A percentile compares a stretch with the other conserved stretches of the same genome.
Conservation (phyloP, 2,329 filamentous ascomycete genomes). For the Biscogniauxia sp. region DNA sequence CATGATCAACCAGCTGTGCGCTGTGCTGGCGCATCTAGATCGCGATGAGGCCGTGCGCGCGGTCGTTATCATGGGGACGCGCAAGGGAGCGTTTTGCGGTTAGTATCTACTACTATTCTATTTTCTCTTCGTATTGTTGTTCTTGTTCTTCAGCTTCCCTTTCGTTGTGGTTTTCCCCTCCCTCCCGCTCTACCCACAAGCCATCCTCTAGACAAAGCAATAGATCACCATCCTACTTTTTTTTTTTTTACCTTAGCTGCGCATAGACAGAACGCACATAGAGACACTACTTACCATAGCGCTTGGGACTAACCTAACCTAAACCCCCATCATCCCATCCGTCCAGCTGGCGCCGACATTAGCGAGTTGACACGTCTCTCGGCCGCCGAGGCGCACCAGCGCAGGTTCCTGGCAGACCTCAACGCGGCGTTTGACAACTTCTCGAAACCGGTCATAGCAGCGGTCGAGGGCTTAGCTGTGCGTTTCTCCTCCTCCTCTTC, state of each 20-base stretch:
- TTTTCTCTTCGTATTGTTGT: neutral
- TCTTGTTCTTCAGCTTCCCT: too few species aligned
- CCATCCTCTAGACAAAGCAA: constrained; percentile 1
- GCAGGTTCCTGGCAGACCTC: constrained; percentile 40
- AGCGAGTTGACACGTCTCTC: constrained; percentile 32
- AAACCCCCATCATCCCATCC: neutral
- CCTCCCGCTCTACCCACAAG: neutral
- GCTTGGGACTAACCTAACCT: neutral
- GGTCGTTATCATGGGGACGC: constrained; percentile 38
- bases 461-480: constrained; percentile 50
- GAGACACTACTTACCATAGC: constrained; percentile 3
- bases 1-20: constrained; percentile 45
- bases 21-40: constrained; percentile 26
- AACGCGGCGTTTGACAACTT: constrained; percentile 35
- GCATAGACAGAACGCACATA: neutral
- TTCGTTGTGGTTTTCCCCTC: too few species aligned
- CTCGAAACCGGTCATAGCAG: constrained; percentile 47
- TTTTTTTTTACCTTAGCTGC: constrained; percentile 4
- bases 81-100: constrained; percentile 38
- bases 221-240: neutral
- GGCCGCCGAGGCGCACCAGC: constrained; percentile 27
- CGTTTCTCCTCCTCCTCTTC: constrained; percentile 22
- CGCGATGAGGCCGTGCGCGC: constrained; percentile 31
- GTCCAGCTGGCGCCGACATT: constrained; percentile 35
- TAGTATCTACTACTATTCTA: constrained; percentile 11